phyloP scores from a whole-genome alignment of 2,329 filamentous ascomycete species.

The Talaromyces sp. region DNA sequence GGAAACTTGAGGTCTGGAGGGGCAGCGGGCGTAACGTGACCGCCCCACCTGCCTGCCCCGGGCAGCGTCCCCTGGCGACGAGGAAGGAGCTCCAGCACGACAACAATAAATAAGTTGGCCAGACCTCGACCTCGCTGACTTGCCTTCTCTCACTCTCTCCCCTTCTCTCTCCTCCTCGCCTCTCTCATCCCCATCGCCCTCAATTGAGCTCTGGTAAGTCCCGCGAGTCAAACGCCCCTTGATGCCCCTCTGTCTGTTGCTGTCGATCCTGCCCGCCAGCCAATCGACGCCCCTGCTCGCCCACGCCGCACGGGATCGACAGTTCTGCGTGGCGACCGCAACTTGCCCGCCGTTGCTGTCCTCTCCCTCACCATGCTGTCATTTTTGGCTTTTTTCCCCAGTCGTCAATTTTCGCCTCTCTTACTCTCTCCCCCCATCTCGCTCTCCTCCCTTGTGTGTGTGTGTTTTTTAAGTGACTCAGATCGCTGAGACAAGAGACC shows the following conservation, averaged over 20 bases:
- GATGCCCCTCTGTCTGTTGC: not conserved
- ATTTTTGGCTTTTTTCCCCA: not conserved
- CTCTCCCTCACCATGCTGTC: conserved; percentile 2
- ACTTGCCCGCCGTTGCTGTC: not conserved
- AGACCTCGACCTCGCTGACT: conserved; percentile 15
- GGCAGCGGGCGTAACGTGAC: not conserved
- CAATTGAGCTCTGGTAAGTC: not conserved
- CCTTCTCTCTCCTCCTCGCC: not conserved
- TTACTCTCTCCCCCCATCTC: not conserved
- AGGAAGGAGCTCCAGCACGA: not conserved
- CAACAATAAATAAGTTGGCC: not conserved
- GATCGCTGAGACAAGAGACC: not conserved
- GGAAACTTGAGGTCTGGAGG: too few relatives aligned
- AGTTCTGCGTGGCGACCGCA: conserved; percentile 2
- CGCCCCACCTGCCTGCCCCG: not conserved
- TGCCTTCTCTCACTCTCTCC: not conserved
- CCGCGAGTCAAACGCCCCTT: not conserved
- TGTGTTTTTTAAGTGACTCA: not conserved
- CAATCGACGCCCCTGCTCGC: not conserved
- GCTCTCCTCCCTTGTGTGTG: not conserved
- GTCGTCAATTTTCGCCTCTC: not conserved
- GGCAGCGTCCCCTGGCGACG: not conserved
- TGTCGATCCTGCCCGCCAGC: not conserved
- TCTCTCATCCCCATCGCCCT: not conserved
- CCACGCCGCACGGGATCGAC: conserved; percentile 6